Conservation (phyloP, 495 filamentous ascomycete species). For the Bacidia gigantensis region DNA sequence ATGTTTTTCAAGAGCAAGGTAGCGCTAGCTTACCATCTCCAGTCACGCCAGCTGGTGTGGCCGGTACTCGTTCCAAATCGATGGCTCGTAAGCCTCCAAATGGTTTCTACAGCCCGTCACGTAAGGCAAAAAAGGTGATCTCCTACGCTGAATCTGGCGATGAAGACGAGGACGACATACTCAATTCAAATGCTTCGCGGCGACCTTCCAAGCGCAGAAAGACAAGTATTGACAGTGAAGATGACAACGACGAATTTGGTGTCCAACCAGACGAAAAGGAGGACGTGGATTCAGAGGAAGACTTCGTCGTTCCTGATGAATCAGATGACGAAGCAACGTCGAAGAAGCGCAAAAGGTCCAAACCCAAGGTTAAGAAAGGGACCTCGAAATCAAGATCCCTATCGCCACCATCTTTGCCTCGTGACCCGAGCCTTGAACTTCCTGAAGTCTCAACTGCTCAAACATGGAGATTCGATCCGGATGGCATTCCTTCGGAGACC, state of each 20-base stretch:
- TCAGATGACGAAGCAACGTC: conserved; percentile 58
- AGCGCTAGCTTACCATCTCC: conserved; percentile 10
- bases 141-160: conserved; percentile 38
- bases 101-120: conserved; percentile 30
- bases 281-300: conserved; percentile 53
- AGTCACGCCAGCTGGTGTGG: conserved; percentile 13
- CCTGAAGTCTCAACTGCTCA: conserved; percentile 58
- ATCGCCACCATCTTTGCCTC: conserved; percentile 24
- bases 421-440: conserved; percentile 20
- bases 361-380: conserved; percentile 31
- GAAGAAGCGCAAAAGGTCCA: conserved; percentile 60
- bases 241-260: conserved; percentile 56
- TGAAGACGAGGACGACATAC: conserved; percentile 41
- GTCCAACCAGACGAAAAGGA: conserved; percentile 36
- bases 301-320: conserved; percentile 73
- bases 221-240: conserved; percentile 41
- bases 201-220: conserved; percentile 38
- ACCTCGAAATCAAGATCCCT: conserved; percentile 39
- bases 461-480: conserved; percentile 76
- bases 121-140: conserved; percentile 33
- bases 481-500: conserved; percentile 44
- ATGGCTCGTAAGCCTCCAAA: conserved; percentile 6
- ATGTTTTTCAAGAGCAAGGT: conserved; percentile 18
- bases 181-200: conserved; percentile 29
- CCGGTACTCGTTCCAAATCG: not conserved